A percentile compares a stretch with the other conserved stretches of the same genome.
phyloP scores from a whole-genome alignment of 129 eudicot genomes.

The Centrapalus pauciflorus region DNA sequence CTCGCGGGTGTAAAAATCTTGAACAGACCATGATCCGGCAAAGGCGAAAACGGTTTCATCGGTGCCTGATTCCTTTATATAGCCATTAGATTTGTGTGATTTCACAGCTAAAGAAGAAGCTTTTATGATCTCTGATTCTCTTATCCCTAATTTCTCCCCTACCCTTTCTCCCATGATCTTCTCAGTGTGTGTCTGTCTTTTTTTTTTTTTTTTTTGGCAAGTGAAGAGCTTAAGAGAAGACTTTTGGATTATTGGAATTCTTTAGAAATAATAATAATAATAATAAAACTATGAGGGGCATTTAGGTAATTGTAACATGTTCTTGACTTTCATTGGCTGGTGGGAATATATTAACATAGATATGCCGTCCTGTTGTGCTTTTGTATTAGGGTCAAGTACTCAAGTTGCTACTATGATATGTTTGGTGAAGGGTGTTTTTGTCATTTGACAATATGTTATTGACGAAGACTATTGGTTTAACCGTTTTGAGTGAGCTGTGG shows the following conservation, averaged over 20 bases:
- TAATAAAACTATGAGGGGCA: background rate
- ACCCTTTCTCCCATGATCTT: constrained; percentile 31
- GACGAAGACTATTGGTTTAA: background rate
- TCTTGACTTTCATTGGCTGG: too few species aligned
- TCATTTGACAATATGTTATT: background rate
- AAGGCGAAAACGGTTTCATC: constrained; percentile 54
- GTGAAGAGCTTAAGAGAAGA: background rate
- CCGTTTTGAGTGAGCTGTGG: too few species aligned
- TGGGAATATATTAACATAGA: background rate
- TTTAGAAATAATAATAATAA: too few species aligned
- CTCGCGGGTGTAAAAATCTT: constrained; percentile 38
- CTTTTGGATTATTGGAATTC: background rate
- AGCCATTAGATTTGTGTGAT: constrained; percentile 46
- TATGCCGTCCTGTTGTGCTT: too few species aligned
- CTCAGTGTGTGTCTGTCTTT: constrained; percentile 2
- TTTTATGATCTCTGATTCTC: constrained; percentile 45
- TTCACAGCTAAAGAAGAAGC: constrained; percentile 47
- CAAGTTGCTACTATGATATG: too few species aligned
- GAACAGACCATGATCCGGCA: constrained; percentile 53
- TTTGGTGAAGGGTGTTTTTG: constrained; percentile 8
- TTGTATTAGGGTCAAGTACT: too few species aligned
- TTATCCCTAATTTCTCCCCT: constrained; percentile 37
- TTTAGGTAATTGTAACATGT: background rate
- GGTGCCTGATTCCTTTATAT: constrained; percentile 4
- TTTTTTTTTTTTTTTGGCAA: constrained; percentile 8